Percentiles rank a stretch among this genome's conserved stretches.
phyloP scores from a whole-genome alignment of 1,139 yeast species.

The Taphrina communis region DNA sequence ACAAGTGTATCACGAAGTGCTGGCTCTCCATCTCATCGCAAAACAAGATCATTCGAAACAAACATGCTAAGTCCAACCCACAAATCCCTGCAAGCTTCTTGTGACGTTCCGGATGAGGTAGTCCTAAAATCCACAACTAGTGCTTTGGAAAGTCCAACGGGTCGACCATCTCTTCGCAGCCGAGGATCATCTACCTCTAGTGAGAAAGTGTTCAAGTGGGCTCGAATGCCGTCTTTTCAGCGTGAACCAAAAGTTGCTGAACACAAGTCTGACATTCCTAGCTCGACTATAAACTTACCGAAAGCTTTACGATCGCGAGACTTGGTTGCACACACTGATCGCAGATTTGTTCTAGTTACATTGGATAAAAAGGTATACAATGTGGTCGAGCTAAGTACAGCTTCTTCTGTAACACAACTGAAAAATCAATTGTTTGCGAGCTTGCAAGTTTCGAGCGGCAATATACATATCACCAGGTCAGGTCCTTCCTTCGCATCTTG shows the following conservation, averaged over 20 bases:
- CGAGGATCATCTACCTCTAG: background rate
- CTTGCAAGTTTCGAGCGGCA: background rate
- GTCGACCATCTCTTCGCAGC: background rate
- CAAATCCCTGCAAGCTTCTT: background rate
- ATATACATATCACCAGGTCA: conserved; percentile 5
- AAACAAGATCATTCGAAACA: conserved; percentile 46
- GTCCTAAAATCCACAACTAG: background rate
- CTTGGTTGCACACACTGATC: background rate
- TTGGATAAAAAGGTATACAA: background rate
- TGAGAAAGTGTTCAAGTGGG: conserved; percentile 3
- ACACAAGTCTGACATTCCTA: background rate
- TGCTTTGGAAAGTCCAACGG: background rate
- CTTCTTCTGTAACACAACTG: background rate
- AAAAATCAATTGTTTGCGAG: background rate
- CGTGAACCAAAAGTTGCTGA: background rate
- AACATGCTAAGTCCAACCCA: conserved; percentile 44
- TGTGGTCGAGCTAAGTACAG: background rate
- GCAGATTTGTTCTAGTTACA: conserved; percentile 5
- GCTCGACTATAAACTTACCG: background rate
- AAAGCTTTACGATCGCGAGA: background rate
- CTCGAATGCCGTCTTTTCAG: conserved; percentile 6
- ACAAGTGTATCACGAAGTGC: background rate
- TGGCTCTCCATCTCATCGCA: conserved; percentile 45
- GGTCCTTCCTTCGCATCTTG: background rate
- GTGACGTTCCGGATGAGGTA: background rate